Conservation (phyloP, 768 basidiomycete species). For the Amanita jacksonii region DNA sequence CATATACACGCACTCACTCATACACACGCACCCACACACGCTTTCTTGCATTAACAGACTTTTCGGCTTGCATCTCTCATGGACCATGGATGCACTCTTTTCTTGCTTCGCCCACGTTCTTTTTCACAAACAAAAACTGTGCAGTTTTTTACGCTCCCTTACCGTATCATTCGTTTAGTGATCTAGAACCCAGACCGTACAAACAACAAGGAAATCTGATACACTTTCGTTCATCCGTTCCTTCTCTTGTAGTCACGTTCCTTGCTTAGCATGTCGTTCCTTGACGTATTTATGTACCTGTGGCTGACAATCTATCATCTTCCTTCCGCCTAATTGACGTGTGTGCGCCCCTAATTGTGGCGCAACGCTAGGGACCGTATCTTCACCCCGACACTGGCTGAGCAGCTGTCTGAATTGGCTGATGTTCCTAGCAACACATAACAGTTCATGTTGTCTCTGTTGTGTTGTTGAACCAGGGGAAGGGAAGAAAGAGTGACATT, state of each 20-base stretch:
- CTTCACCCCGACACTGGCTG: neutral
- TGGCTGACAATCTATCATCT: constrained; percentile 2
- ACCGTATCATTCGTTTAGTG: neutral
- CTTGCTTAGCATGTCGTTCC: neutral
- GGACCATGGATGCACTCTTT: neutral
- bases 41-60: neutral
- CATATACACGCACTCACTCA: too few species aligned
- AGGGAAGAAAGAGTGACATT: too few species aligned
- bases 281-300: constrained; percentile 4
- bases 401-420: neutral
- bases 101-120: constrained; percentile 4
- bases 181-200: neutral
- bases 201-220: neutral
- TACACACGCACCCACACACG: too few species aligned
- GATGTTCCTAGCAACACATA: too few species aligned
- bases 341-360: neutral
- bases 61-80: neutral
- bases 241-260: neutral
- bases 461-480: too few species aligned
- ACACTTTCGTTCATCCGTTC: constrained; percentile 2
- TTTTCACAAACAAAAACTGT: neutral
- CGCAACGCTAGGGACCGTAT: neutral
- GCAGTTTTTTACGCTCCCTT: neutral
- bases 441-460: too few species aligned
- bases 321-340: neutral